Base-by-base conservation (phyloP, 2,329 filamentous ascomycete genomes). In the Xylariaceae sp. region DNA sequence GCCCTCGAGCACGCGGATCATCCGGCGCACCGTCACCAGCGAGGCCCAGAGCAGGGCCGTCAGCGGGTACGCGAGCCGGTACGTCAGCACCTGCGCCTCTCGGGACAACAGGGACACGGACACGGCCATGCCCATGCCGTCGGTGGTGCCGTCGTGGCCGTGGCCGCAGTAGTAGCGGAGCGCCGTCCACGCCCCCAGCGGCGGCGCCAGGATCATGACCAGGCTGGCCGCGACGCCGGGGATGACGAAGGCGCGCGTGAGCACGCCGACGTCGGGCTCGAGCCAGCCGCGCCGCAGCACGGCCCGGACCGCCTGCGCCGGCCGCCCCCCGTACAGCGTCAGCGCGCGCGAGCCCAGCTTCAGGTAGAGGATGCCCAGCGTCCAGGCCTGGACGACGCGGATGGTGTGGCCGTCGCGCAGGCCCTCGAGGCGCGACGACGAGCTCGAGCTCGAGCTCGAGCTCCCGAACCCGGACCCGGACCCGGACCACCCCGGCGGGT, bases 381-480 rank as follows among this genome's bases (percentile, higher is more conserved):
- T 94, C 88, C 90, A 98, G 37, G 89, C 81, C 55, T 96, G 90
- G 26, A 96, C 80, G 40, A 96, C 71, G 42, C 93, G 83, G 26
- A 96, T 76, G 6, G 80, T 84, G 52, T 93, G 86, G 33, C 53
- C 50, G 43, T 53, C 46, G 43, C 52, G 22, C 36, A 56, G 17
- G 49, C 52, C 23, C 40, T 52, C 30, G 36, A 57, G 25, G 39
- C 55, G 28, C 42, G 51, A 7, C 11, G 4, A 56, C 50, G 15
- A 58, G 46, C 42, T 38, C 5, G 36, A 35, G 11, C 36, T 44
- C 18, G 45, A 22, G 8, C 8, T 12, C 21, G 12, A 12, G 21
- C 21, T 12, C 8, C 21, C 21, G n/a, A n/a, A n/a, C n/a, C n/a
- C n/a, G n/a, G n/a, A n/a, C n/a, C n/a, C n/a, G n/a, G n/a, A n/a